These are phyloP conservation scores for Pythium graminicola DNA, from an alignment of 352 stramenopile species.

Conservation along the genomic window DNA sequence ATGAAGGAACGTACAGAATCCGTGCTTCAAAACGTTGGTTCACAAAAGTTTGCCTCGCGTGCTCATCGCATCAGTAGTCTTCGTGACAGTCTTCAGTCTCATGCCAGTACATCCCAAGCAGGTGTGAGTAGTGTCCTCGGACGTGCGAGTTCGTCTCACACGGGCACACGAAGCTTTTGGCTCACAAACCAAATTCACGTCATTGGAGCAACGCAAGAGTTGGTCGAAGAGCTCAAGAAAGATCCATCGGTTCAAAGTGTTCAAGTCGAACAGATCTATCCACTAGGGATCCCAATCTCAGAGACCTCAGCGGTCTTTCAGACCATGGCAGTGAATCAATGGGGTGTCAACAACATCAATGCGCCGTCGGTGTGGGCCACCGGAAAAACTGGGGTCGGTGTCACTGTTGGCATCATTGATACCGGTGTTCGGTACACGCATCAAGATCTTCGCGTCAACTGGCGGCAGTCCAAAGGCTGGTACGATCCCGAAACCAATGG, in stretches of 20 bases:
- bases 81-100: constrained; percentile 30
- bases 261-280: constrained; percentile 35
- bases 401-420: constrained; percentile 27
- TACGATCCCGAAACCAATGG: constrained; percentile 25
- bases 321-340: constrained; percentile 22
- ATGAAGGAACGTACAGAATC: constrained; percentile 32
- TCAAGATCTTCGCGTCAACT: constrained; percentile 8
- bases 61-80: constrained; percentile 25
- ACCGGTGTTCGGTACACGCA: constrained; percentile 25
- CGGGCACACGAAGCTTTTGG: constrained; percentile 41
- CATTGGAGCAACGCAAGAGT: constrained; percentile 30
- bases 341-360: constrained; percentile 16
- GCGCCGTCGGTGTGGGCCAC: constrained; percentile 18
- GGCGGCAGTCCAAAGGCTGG: constrained; percentile 3
- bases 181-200: constrained; percentile 59
- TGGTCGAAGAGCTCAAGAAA: constrained; percentile 43
- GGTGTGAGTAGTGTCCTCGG: constrained; percentile 25
- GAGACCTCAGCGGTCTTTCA: constrained; percentile 14
- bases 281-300: constrained; percentile 22
- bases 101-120: constrained; percentile 32
- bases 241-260: constrained; percentile 35
- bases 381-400: constrained; percentile 18
- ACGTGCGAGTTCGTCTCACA: constrained; percentile 20
- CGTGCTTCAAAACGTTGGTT: constrained; percentile 28
- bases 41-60: constrained; percentile 33